These are phyloP conservation scores for Rhizopogon salebrosus DNA, from an alignment of 768 basidiomycete species.

Conservation along the genomic window DNA sequence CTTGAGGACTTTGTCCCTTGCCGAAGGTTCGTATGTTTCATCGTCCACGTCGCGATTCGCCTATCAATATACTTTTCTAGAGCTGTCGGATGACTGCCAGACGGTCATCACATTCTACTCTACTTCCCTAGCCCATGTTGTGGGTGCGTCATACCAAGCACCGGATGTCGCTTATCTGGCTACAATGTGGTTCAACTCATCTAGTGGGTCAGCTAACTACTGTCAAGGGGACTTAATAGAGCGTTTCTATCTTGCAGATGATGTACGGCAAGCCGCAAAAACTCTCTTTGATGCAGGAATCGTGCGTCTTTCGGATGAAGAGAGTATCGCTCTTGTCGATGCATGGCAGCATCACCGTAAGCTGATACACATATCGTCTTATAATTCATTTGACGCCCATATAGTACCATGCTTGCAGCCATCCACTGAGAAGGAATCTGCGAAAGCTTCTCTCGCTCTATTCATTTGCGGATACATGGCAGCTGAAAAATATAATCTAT, in stretches of 20 bases:
- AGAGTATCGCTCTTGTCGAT: slow-evolving; percentile 53
- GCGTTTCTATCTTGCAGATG: slow-evolving; percentile 36
- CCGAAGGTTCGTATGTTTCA: slow-evolving; percentile 48
- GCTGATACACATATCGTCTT: slow-evolving; percentile 12
- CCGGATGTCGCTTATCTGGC: slow-evolving; percentile 75
- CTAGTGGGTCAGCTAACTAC: slow-evolving; percentile 41
- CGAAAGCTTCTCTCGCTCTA: slow-evolving; percentile 61
- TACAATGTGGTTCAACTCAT: slow-evolving; percentile 68
- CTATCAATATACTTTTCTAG: slow-evolving; percentile 31
- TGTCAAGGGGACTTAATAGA: slow-evolving; percentile 3
- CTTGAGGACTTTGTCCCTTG: slow-evolving; percentile 67
- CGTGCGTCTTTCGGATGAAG: slow-evolving; percentile 60
- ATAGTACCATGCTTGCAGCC: slow-evolving; percentile 62
- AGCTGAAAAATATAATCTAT: slow-evolving; percentile 68
- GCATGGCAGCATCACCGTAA: slow-evolving; percentile 62
- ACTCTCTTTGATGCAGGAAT: slow-evolving; percentile 75
- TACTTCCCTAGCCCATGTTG: slow-evolving; percentile 55
- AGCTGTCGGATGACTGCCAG: slow-evolving; percentile 61
- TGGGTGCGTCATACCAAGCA: slow-evolving; percentile 56
- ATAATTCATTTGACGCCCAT: slow-evolving; percentile 6
- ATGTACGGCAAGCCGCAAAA: slow-evolving; percentile 73
- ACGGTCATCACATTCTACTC: slow-evolving; percentile 80
- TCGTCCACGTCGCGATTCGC: neutral
- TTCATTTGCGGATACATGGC: slow-evolving; percentile 83
- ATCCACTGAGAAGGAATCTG: slow-evolving; percentile 52